Evolutionary conservation across 2,329 filamentous ascomycete genomes (phyloP), one percentile per base, ranked within the genome.

Genomic region (Verruconis gallopava): DNA sequence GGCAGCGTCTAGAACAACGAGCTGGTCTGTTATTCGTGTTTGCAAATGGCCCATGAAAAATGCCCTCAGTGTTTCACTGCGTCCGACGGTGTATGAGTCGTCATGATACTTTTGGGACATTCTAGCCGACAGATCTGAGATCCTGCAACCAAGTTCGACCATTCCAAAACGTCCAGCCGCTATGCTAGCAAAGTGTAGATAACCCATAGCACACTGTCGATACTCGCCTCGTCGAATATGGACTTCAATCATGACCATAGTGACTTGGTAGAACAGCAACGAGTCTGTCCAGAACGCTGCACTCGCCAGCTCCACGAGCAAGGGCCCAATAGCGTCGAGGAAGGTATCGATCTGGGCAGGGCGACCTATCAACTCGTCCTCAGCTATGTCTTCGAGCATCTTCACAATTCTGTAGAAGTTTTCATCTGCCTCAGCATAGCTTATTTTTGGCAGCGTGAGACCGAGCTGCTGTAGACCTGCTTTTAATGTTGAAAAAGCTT

Each of bases 381-480:
- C 33, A 64, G 69, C 53, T 81, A 63, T 45, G 3, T 46, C 50
- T 34, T 60, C 53, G 9, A 64, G 47, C 6, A 40, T 37, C 44
- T 53, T 28, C 49, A 51, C 50, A 48, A 60, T 17, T 40, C 69
- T 67, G 49, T 77, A 69, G 51, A 91, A 94, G 42, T 80, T 75
- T 14, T 65, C 63, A 54, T 95, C 88, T 52, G 85, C 93, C 50
- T 81, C 75, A 50, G 88, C 77, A 56, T 78, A 86, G 2, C 79
- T 79, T 2, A 75, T 65, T 2, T 77, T 67, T 22, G 79, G 73
- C 11, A 91, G 65, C 1, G 72, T 60, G 13, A 88, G 69, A 3
- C 75, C 81, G 11, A 94, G 68, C 11, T 79, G 79, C 20, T 62
- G 64, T 13, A 95, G 64, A 47, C 83, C 86, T 36, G 77, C 72